Evolutionary conservation across 306 rosid genomes (phyloP).

Genomic region (Crataegus laevigata): DNA sequence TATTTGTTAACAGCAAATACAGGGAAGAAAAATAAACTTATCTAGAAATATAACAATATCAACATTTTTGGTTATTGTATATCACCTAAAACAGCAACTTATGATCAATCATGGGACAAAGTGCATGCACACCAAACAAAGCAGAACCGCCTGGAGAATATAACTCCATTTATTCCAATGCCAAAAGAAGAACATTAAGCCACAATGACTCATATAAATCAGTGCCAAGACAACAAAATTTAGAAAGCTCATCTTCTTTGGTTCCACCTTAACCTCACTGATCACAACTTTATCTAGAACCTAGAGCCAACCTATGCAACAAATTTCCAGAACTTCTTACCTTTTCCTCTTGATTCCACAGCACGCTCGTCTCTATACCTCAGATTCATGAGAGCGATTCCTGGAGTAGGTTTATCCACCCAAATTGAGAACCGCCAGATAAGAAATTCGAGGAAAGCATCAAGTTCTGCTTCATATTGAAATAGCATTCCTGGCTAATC

Average conservation of each 20-base stretch:
- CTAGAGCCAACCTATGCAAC: background rate
- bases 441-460: constrained; percentile 95
- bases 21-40: background rate
- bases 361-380: constrained; percentile 94
- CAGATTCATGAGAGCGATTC: constrained; percentile 91
- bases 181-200: background rate
- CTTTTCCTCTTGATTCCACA: constrained; percentile 60
- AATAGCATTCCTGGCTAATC: constrained; percentile 99
- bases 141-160: background rate
- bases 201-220: background rate
- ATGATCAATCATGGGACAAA: background rate
- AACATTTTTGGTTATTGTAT: background rate
- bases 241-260: background rate
- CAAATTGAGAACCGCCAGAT: constrained; percentile 97
- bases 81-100: background rate
- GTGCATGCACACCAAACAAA: background rate
- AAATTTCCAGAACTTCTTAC: constrained; percentile 33
- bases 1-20: background rate
- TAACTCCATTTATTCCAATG: background rate
- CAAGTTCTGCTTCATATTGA: constrained; percentile 93
- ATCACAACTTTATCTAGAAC: background rate
- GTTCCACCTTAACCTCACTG: background rate
- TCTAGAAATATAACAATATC: background rate
- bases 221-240: background rate
- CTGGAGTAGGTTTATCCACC: constrained; percentile 98